Evolutionary conservation across 1,284 basidiomycete genomes (phyloP).

Genomic region (Cutaneotrichosporon sp.): DNA sequence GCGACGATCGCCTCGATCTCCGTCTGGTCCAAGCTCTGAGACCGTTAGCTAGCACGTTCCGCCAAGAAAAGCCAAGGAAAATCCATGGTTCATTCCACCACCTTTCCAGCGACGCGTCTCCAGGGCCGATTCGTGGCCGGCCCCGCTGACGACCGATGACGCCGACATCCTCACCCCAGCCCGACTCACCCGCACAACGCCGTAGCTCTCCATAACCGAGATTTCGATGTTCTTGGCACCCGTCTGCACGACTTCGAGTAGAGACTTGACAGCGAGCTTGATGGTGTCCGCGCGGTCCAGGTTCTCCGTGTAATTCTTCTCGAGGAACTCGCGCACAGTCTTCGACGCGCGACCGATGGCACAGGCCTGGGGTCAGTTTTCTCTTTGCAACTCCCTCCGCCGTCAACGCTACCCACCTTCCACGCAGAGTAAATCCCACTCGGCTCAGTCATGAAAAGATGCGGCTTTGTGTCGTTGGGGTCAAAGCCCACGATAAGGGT

Average conservation of each 20-base stretch:
- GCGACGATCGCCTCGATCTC: constrained; percentile 87
- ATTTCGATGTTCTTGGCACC: constrained; percentile 99
- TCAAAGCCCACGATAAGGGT: constrained; percentile 97
- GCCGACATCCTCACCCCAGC: no score
- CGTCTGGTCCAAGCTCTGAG: constrained; percentile 72
- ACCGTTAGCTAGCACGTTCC: constrained; percentile 3
- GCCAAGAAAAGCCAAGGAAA: no score
- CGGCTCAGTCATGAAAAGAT: constrained; percentile 95
- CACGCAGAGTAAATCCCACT: constrained; percentile 97
- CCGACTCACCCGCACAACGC: constrained; percentile 76
- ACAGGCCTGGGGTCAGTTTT: constrained; percentile 63
- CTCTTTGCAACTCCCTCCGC: neutral
- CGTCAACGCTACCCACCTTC: constrained; percentile 64
- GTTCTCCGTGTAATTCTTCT: constrained; percentile 96
- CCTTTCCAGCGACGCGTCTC: neutral
- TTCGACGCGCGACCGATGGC: constrained; percentile 97
- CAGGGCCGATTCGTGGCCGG: neutral
- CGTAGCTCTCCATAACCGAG: constrained; percentile 90
- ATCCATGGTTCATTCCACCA: neutral
- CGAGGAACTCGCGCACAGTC: constrained; percentile 96
- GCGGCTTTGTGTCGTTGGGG: constrained; percentile 79
- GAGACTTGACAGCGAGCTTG: constrained; percentile 90
- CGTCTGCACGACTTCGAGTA: constrained; percentile 97
- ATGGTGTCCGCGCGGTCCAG: constrained; percentile 82
- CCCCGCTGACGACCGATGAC: neutral